phyloP scores from a whole-genome alignment of 495 filamentous ascomycete genomes.

The Alectoria sarmentosa region DNA sequence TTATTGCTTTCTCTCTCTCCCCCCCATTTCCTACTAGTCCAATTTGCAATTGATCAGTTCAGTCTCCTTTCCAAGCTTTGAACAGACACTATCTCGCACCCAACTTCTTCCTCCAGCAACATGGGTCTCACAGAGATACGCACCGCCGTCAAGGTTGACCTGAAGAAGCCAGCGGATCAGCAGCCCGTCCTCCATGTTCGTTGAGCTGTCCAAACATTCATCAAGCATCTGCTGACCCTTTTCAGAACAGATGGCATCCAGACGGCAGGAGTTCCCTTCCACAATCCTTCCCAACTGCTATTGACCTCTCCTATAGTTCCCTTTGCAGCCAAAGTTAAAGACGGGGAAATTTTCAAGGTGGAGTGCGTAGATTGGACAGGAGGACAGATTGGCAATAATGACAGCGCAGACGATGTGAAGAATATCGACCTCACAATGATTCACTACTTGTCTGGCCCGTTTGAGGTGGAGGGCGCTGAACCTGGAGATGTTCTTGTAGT shows the following conservation, averaged over 20 bases:
- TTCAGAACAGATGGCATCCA: constrained; percentile 89
- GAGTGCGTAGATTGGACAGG: constrained; percentile 86
- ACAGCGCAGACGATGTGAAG: constrained; percentile 79
- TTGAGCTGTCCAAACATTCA: constrained; percentile 3
- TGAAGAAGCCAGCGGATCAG: constrained; percentile 68
- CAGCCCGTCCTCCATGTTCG: constrained; percentile 72
- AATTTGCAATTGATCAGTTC: background rate
- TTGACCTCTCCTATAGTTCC: constrained; percentile 53
- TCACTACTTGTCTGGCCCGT: constrained; percentile 88
- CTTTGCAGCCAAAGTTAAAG: constrained; percentile 63
- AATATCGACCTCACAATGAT: constrained; percentile 78
- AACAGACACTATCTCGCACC: background rate
- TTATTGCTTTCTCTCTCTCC: background rate
- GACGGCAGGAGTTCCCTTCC: constrained; percentile 52
- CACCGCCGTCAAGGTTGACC: constrained; percentile 66
- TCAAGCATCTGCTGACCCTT: constrained; percentile 11
- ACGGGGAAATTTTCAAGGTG: constrained; percentile 88
- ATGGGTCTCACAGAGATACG: constrained; percentile 61
- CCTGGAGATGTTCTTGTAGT: constrained; percentile 84
- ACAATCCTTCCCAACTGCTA: background rate
- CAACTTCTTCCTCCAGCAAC: constrained; percentile 5
- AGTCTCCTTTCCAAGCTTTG: background rate
- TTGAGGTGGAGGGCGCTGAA: constrained; percentile 79
- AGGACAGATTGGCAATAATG: constrained; percentile 85
- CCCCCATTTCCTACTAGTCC: background rate